Base-by-base conservation (phyloP, 164 flowering plant genomes). In the Buxus sempervirens region DNA sequence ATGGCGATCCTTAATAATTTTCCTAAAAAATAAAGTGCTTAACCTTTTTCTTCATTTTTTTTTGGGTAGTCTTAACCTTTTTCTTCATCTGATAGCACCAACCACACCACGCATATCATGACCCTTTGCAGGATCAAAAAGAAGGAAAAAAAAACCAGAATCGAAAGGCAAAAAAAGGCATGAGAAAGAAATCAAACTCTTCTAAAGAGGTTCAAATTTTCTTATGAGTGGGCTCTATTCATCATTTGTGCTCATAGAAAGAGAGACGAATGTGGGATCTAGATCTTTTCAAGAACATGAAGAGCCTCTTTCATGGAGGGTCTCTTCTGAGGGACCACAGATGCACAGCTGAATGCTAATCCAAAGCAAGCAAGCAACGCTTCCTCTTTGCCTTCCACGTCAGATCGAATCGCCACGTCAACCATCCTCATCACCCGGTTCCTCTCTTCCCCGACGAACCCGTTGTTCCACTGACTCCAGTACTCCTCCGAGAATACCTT, bases 291-390 rank as follows among this genome's bases (percentile, higher is more conserved):
- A 6, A 94, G 83, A n/a, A 78, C 78, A 67, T 91, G 96, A 2
- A 91, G 70, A 9, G 71, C 93, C 77, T 90, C 97, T 73, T 88
- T 95, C 97, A 95, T 95, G 9, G 85, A 7, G 0, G 99, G 99
- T 76, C 99, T 82, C 77, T 87, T 58, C n/a, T 84, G 91, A 9
- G 96, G 96, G 45, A 72, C 66, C 9, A 81, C 75, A 9, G 89
- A 82, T 18, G 83, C 80, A 69, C 97, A 95, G 63, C 73, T 76
- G 56, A 83, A 85, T n/a, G 94, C 99, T 63, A 92, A 51, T 75
- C 76, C 85, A 68, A 92, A 78, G 67, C 86, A 82, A 4, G 83
- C 79, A 83, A 91, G 54, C 70, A 93, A 67, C 13, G 82, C 79
- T 0, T 96, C 99, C 78, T 93, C 97, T 58, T 75, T 91, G 3